Evolutionary conservation across 345 rosid genomes (phyloP), one percentile per base, ranked within the genome.

Genomic region (Eutrema yunnanense): DNA sequence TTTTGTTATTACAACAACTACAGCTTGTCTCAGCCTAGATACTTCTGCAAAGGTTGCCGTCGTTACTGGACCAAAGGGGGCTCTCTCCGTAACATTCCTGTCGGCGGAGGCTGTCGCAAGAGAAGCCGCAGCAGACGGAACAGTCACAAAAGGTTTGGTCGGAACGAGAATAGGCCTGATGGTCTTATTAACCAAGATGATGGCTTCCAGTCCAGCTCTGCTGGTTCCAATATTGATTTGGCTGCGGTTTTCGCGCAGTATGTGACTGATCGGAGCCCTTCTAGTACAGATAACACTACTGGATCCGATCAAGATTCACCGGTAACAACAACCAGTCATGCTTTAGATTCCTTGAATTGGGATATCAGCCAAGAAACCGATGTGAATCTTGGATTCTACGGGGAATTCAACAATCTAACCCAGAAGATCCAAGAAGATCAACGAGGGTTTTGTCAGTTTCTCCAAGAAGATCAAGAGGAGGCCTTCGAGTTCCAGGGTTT

Each of bases 1-100:
- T 92, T 90, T 75, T 92, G 96, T 76, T 90, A 92, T 75, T 92
- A 88, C 88, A 92, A 92, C 70, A 90, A 90, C 86, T 92, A 92
- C 40, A 92, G 98, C 84, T 73, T 92, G 81, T 85, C 94, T 2
- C 98, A 92, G 87, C 98, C 96, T 4, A 79, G 96, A 37, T 90
- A 88, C 83, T 88, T 90, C 57, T 90, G 98, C 67, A 92, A 92
- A 67, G 85, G 82, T 42, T 92, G 98, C 52, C 76, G 96, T 26
- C 70, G 98, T 77, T 90, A 92, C 56, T 92, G 98, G 96, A 92
- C 98, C 19, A 88, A 87, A 78, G 98, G 98, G 0, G 98, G 98
- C 11, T 85, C 98, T 6, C 79, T 90, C 0, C 83, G 98, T 38
- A 88, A 92, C 58, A 87, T 92, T 38, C 98, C 98, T 0, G 88